Percentiles rank a stretch among this genome's conserved stretches.
Conservation (phyloP, 140 eudicot species). For the Cichorium intybus region DNA sequence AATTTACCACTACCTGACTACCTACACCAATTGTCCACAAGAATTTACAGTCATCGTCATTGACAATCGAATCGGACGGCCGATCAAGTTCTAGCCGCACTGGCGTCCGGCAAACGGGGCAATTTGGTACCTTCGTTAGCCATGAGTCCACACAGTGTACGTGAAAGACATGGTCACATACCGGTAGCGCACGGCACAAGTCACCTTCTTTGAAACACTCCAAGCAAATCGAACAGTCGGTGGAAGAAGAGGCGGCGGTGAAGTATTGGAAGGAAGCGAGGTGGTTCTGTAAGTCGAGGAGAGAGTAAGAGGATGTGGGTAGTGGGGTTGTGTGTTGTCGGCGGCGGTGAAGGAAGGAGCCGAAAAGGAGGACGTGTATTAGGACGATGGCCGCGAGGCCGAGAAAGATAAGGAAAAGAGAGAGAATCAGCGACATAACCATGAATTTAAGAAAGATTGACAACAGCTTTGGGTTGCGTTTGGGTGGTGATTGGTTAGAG, state of each 20-base stretch:
- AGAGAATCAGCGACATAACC: conserved; percentile 18
- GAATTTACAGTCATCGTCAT: conserved; percentile 41
- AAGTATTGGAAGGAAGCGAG: conserved; percentile 32
- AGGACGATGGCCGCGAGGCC: conserved; percentile 61
- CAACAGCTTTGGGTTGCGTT: conserved; percentile 33
- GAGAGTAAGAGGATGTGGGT: conserved; percentile 11
- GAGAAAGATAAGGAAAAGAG: conserved; percentile 28
- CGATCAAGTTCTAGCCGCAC: conserved; percentile 27
- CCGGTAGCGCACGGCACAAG: conserved; percentile 31
- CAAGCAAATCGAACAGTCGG: conserved; percentile 56
- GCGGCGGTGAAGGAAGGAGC: conserved; percentile 56
- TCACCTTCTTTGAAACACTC: conserved; percentile 47
- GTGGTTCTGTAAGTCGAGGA: not conserved
- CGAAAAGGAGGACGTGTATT: conserved; percentile 18
- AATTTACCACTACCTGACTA: conserved; percentile 12
- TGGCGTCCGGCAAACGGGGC: conserved; percentile 63
- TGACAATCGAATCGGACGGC: conserved; percentile 1
- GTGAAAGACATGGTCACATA: conserved; percentile 57
- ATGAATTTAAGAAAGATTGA: conserved; percentile 30
- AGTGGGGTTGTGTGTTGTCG: conserved; percentile 32
- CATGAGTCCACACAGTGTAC: conserved; percentile 51
- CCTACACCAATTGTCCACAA: conserved; percentile 48
- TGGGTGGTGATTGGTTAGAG: conserved; percentile 25
- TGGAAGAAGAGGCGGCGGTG: not conserved
- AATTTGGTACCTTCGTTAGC: conserved; percentile 39